A percentile compares a stretch with the other conserved stretches of the same genome.
Evolutionary conservation across 208 protist species (phyloP).

Genomic region (Zelonia costaricensis): DNA sequence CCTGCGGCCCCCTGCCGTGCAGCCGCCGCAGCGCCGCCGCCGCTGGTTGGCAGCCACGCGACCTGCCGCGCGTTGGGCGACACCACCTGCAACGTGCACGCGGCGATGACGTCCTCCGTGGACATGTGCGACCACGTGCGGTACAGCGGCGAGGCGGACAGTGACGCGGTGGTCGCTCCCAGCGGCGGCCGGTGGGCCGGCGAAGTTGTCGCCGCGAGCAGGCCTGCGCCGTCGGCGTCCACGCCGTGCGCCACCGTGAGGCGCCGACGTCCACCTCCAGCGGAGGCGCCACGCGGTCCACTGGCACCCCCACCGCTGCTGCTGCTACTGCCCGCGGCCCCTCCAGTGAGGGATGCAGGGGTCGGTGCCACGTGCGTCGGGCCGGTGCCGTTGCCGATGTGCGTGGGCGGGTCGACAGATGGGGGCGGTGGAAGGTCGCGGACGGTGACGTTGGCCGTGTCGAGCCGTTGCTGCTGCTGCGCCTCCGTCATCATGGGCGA

Average conservation of each 20-base stretch:
- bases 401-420: neutral
- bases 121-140: conserved; percentile 11
- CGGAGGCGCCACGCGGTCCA: neutral
- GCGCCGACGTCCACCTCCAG: neutral
- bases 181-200: too few relatives aligned
- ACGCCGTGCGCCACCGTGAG: neutral
- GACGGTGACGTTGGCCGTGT: neutral
- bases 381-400: too few relatives aligned
- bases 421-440: neutral
- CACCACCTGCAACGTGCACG: conserved; percentile 18
- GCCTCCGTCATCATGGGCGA: conserved; percentile 8
- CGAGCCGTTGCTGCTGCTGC: conserved; percentile 9
- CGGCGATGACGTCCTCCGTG: conserved; percentile 22
- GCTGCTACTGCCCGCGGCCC: neutral
- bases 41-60: neutral
- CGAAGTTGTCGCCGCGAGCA: too few relatives aligned
- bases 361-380: too few relatives aligned
- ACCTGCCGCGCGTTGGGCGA: conserved; percentile 10
- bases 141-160: too few relatives aligned
- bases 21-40: neutral
- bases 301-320: conserved; percentile 1
- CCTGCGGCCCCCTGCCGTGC: neutral
- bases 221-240: neutral
- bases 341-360: neutral
- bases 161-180: too few relatives aligned